Conservation (phyloP, 2,329 filamentous ascomycete genomes). For the Gaeumannomyces tritici region DNA sequence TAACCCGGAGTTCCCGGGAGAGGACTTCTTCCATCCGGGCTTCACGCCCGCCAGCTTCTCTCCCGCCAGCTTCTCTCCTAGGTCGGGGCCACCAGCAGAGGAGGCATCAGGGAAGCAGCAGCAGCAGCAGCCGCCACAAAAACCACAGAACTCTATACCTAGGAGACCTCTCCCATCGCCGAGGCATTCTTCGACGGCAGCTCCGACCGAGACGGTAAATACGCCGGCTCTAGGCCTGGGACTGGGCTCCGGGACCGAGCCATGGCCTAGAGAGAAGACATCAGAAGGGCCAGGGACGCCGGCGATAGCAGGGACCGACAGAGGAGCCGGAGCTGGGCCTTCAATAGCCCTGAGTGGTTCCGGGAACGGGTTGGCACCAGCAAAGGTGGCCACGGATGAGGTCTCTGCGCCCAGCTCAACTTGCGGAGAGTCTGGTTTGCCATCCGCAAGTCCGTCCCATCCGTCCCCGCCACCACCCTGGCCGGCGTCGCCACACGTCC, state of each 20-base stretch:
- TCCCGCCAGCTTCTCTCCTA: slow-evolving; percentile 1
- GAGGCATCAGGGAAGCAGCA: not conserved
- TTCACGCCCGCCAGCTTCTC: slow-evolving; percentile 3
- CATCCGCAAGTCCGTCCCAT: not conserved
- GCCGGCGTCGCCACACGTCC: not conserved
- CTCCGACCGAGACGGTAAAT: not conserved
- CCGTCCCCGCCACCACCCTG: slow-evolving; percentile 2
- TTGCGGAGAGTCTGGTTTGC: not conserved
- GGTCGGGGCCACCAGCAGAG: not conserved
- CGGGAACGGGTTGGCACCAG: not conserved
- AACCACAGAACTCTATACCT: not conserved
- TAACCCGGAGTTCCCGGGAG: not conserved
- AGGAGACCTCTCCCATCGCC: slow-evolving; percentile 2
- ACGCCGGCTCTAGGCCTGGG: not conserved
- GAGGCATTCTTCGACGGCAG: not conserved
- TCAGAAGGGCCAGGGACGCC: not conserved
- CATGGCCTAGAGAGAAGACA: not conserved
- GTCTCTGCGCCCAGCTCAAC: not conserved
- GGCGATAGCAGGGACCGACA: not conserved
- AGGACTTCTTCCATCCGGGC: slow-evolving; percentile 6
- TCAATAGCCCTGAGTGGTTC: not conserved
- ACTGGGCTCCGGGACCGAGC: not conserved
- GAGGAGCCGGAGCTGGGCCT: not conserved
- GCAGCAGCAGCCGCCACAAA: not conserved
- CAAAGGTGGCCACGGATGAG: not conserved